Evolutionary conservation across 169 alveolate species (phyloP).

Genomic region (Perkinsus olseni): DNA sequence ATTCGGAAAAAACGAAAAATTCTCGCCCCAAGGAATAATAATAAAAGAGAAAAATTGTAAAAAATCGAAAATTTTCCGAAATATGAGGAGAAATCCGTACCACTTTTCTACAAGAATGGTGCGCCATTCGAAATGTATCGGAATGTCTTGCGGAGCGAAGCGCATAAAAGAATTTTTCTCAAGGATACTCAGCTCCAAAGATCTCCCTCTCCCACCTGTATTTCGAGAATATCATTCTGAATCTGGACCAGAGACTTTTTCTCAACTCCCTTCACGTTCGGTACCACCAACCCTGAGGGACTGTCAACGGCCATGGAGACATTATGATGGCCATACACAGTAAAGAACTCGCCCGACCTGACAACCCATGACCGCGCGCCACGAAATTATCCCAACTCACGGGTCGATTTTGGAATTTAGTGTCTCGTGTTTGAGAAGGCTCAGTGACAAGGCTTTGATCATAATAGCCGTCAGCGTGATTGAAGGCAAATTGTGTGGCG

Average conservation of each 20-base stretch:
- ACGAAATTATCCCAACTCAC: constrained; percentile 1
- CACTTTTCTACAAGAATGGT: too few relatives aligned
- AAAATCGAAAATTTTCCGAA: not conserved
- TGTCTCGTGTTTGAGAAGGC: constrained; percentile 60
- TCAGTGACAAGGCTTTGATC: constrained; percentile 71
- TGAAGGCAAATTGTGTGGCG: constrained; percentile 36
- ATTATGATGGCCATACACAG: constrained; percentile 70
- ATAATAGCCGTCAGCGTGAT: constrained; percentile 70
- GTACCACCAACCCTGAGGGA: constrained; percentile 83
- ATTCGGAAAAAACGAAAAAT: not conserved
- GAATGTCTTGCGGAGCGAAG: not conserved
- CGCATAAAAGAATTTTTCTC: not conserved
- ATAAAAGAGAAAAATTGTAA: not conserved
- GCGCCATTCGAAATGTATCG: too few relatives aligned
- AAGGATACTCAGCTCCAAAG: not conserved
- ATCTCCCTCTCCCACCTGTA: constrained; percentile 59
- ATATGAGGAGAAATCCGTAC: not conserved
- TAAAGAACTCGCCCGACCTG: constrained; percentile 34
- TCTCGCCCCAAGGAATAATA: too few relatives aligned
- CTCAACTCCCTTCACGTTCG: constrained; percentile 80
- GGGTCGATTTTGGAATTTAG: constrained; percentile 64
- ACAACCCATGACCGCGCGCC: not conserved
- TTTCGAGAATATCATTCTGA: constrained; percentile 60
- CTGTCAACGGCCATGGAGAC: constrained; percentile 84
- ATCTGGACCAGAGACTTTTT: constrained; percentile 68